phyloP scores from a whole-genome alignment of 2,329 filamentous ascomycete genomes.

The Lachnellula arida region DNA sequence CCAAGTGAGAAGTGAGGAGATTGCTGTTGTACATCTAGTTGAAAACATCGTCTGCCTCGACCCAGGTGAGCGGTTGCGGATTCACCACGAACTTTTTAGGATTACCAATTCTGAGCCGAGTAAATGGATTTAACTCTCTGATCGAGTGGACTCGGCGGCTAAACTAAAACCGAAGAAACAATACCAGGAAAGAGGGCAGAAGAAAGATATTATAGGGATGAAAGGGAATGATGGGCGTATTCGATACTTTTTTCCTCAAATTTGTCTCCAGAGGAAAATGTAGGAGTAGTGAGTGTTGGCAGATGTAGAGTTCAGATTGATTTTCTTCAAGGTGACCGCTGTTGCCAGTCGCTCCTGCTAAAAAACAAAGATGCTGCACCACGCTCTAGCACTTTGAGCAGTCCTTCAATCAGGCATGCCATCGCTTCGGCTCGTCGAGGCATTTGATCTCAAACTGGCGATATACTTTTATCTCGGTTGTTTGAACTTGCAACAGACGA shows the following conservation, averaged over 20 bases:
- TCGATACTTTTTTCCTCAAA: neutral
- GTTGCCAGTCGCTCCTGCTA: neutral
- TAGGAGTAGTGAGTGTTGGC: neutral
- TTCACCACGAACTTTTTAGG: too few relatives aligned
- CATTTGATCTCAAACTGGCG: too few relatives aligned
- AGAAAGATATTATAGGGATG: neutral
- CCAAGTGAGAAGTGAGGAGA: too few relatives aligned
- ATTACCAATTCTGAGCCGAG: too few relatives aligned
- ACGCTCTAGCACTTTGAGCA: neutral
- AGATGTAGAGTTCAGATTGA: neutral
- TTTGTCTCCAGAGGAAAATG: neutral
- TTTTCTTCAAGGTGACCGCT: neutral
- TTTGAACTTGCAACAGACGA: too few relatives aligned
- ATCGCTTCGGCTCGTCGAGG: too few relatives aligned
- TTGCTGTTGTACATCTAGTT: too few relatives aligned
- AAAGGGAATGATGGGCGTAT: neutral
- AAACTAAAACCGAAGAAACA: neutral
- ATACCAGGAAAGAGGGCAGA: neutral
- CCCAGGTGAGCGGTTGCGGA: too few relatives aligned
- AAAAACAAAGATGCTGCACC: neutral
- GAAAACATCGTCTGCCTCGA: too few relatives aligned
- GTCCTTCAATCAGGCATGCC: neutral
- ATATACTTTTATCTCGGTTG: too few relatives aligned
- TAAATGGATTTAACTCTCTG: too few relatives aligned
- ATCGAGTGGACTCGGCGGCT: neutral